Evolutionary conservation across 345 rosid genomes (phyloP).

Genomic region (Anacardium occidentale): DNA sequence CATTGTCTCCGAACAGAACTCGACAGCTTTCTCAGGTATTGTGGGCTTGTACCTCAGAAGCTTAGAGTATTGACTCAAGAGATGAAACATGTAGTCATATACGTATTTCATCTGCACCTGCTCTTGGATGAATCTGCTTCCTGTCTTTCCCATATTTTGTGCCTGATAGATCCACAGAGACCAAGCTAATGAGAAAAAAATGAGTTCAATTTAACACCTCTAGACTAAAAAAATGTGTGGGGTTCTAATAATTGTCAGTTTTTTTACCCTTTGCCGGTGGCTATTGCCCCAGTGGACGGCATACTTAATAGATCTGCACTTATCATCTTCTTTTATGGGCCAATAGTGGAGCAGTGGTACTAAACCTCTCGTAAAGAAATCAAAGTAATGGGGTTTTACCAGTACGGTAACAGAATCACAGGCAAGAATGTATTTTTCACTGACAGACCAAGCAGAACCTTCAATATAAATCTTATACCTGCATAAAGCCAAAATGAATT

Average conservation of each 20-base stretch:
- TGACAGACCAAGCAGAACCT: constrained; percentile 86
- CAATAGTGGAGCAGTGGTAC: constrained; percentile 68
- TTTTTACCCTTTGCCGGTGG: constrained; percentile 53
- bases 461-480: constrained; percentile 85
- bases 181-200: not conserved
- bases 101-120: constrained; percentile 65
- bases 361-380: constrained; percentile 68
- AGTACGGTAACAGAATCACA: constrained; percentile 68
- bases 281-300: constrained; percentile 81
- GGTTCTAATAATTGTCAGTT: not conserved
- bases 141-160: constrained; percentile 55
- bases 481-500: not conserved
- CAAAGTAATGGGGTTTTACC: constrained; percentile 62
- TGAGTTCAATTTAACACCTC: too few species aligned
- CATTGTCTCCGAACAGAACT: constrained; percentile 61
- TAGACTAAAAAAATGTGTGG: too few species aligned
- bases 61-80: constrained; percentile 59
- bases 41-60: constrained; percentile 57
- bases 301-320: constrained; percentile 69
- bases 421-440: constrained; percentile 81
- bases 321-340: constrained; percentile 60
- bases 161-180: constrained; percentile 42
- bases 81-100: constrained; percentile 83
- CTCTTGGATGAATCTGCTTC: constrained; percentile 48
- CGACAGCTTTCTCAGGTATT: constrained; percentile 41